Base-by-base conservation (phyloP, 345 rosid genomes). In the Limnanthes douglasii region DNA sequence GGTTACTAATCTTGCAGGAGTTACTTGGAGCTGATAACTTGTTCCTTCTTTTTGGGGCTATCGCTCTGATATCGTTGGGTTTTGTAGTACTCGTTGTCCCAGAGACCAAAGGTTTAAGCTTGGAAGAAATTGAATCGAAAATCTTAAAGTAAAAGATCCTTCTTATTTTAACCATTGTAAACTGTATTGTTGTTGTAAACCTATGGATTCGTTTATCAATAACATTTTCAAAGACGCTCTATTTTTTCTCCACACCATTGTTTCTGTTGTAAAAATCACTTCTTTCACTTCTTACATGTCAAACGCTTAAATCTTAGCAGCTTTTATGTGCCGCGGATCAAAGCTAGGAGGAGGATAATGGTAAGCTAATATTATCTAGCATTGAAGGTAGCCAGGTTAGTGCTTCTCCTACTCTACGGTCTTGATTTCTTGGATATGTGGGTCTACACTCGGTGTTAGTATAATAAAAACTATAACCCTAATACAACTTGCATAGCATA, bases 51-150 rank as follows among this genome's bases (percentile, higher is more conserved):
- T 83, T 88, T 22, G 93, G 81, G 24, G 93, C 54, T 5, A 68
- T 88, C 45, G 95, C 93, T 8, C 34, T 88, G 60, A 32, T 72
- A 26, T 61, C 95, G 1, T 59, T 88, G 33, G 12, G 69, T 54
- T 88, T 83, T 41, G 60, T 69, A 5, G 45, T 68, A 12, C 27
- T 62, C 23, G 7, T 46, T 19, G 92, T 88, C 53, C 97, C 97
- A 11, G 97, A 88, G 73, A 83, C 97, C 22, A 88, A 88, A 68
- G 94, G 97, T 28, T 56, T 88, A 64, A 83, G 95, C 61, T 70
- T 83, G 77, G 97, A 88, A 62, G 94, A 83, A 41, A 88, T 79
- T 20, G 94, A 88, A 53, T 72, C 95, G 15, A 77, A 74, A 60
- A 54, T 83, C 61, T 70, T 70, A 55, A 72, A 76, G 62, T 88